Percentiles rank a stretch among this genome's conserved stretches.
Conservation (phyloP, 306 rosid genomes). For the Pueraria montana region DNA sequence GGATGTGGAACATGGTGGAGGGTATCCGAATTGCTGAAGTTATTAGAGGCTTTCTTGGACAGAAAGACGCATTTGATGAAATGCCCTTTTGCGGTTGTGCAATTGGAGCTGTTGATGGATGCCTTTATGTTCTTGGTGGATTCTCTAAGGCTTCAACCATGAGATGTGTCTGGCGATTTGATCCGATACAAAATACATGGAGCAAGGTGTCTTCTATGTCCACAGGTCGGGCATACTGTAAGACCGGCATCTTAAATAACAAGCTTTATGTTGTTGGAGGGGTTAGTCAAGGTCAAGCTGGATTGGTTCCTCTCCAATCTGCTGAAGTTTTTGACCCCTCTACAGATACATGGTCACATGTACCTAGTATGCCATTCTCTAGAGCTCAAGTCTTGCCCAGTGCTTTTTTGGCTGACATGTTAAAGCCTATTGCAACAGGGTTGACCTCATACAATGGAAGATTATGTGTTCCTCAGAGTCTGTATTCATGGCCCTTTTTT, state of each 20-base stretch:
- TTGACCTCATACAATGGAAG: constrained; percentile 88
- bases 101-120: constrained; percentile 83
- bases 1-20: constrained; percentile 86
- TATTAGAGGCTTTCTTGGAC: constrained; percentile 85
- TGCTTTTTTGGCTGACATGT: constrained; percentile 85
- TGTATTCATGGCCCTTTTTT: constrained; percentile 95
- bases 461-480: constrained; percentile 89
- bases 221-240: constrained; percentile 86
- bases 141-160: constrained; percentile 82
- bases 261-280: constrained; percentile 98
- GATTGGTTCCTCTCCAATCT: constrained; percentile 89
- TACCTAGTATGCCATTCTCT: constrained; percentile 95
- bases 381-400: constrained; percentile 83
- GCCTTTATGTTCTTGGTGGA: constrained; percentile 93
- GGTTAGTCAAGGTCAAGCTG: constrained; percentile 85
- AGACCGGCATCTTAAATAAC: constrained; percentile 83
- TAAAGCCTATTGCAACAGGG: constrained; percentile 94
- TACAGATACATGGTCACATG: constrained; percentile 72
- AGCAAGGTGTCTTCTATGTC: constrained; percentile 80
- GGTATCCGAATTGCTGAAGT: constrained; percentile 77
- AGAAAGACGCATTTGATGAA: constrained; percentile 75
- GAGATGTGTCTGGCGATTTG: constrained; percentile 84
- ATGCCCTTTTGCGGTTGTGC: constrained; percentile 96
- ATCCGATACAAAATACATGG: constrained; percentile 79
- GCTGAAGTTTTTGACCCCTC: constrained; percentile 93